A percentile compares a stretch with the other conserved stretches of the same genome.
Conservation (phyloP, 2,329 filamentous ascomycete genomes). For the Fusarium citri region DNA sequence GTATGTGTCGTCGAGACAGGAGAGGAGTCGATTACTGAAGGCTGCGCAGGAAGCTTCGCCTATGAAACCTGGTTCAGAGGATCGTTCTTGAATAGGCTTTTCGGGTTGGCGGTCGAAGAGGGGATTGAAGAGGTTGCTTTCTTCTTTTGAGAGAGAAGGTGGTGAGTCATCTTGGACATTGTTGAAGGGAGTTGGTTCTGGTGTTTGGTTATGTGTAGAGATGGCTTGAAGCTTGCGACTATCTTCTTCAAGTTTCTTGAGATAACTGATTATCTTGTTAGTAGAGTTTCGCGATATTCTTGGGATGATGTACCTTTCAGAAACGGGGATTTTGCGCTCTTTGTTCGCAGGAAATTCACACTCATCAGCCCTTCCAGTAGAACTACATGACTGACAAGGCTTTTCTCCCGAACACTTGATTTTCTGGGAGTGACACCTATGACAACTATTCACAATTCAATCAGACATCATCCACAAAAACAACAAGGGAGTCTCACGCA, state of each 20-base stretch:
- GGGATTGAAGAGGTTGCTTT: constrained; percentile 47
- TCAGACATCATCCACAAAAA: constrained; percentile 3
- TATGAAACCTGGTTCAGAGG: constrained; percentile 46
- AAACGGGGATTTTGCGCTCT: constrained; percentile 54
- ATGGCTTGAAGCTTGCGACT: constrained; percentile 19
- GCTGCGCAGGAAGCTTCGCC: constrained; percentile 49
- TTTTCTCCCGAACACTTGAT: constrained; percentile 59
- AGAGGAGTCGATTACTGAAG: constrained; percentile 47
- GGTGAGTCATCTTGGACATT: constrained; percentile 18
- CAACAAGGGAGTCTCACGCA: constrained; percentile 34
- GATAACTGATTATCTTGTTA: constrained; percentile 12
- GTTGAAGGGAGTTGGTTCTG: constrained; percentile 13
- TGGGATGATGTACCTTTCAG: constrained; percentile 17
- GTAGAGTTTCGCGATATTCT: too few species aligned
- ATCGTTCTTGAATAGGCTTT: constrained; percentile 28
- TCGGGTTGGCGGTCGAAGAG: constrained; percentile 43
- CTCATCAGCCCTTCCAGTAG: constrained; percentile 51
- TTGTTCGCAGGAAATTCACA: constrained; percentile 56
- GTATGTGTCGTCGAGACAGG: constrained; percentile 46
- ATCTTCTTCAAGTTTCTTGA: constrained; percentile 33
- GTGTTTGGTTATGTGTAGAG: constrained; percentile 22
- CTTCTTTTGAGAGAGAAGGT: constrained; percentile 40
- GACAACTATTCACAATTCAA: constrained; percentile 46
- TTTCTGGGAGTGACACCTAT: constrained; percentile 58
- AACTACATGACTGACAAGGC: constrained; percentile 56